Evolutionary conservation across 257 asterid species (phyloP), one percentile per base, ranked within the genome.

Genomic region (Nicotiana tomentosiformis): DNA sequence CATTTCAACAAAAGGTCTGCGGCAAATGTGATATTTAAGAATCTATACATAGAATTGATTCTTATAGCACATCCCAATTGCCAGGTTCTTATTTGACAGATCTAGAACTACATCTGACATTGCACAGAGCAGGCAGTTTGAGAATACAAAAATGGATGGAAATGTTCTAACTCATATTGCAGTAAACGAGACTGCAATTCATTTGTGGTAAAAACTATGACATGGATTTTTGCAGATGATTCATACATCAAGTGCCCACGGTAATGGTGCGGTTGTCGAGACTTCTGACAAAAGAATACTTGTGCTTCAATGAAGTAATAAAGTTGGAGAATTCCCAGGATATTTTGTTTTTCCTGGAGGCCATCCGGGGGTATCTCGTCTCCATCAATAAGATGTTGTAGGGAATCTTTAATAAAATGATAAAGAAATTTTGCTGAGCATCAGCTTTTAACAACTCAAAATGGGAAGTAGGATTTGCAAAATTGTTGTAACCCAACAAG

Each of bases 261-360:
- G 99, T n/a, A 96, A 94, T 84, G 99, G 98, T 83, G 99, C 98
- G 49, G 88, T 96, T 26, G 92, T 96, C 49, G 94, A 92, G 93
- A 93, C 98, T 81, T 87, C 89, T 30, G 91, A 93, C 85, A 69
- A 84, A 35, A 86, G 89, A 84, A 86, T 96, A 77, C 93, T 94
- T 78, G 89, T 96, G 90, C 92, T 96, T 82, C 95, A 86, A 87
- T 93, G 98, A 90, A 96, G 99, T 89, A 87, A 89, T 70, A 93
- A 93, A 78, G 98, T 94, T 39, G 98, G 99, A 62, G 98, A 93
- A 85, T 96, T 94, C 88, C 97, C 98, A 51, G 94, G 93, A 62
- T 93, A 94, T 85, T 92, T 84, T 84, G 98, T 96, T 85, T 96
- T 94, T 84, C 98, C 98, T 57, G 99, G 98, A 66, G 98, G 98